phyloP scores from a whole-genome alignment of 1,284 basidiomycete genomes.

The Fomitopsis palustris region DNA sequence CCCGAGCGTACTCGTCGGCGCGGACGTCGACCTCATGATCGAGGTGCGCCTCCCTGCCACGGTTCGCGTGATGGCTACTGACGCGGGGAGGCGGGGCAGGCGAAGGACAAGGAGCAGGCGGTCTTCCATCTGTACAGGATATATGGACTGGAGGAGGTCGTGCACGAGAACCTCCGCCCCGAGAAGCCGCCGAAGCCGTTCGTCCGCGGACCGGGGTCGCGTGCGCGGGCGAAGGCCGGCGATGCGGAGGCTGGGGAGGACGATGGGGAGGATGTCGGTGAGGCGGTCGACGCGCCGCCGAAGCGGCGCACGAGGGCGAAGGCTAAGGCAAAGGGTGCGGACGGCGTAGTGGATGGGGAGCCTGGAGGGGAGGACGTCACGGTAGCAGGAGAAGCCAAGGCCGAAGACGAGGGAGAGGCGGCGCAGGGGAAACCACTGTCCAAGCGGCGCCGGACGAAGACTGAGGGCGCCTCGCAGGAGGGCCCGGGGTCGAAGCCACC shows the following conservation, averaged over 20 bases:
- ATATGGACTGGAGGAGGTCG: conserved; percentile 68
- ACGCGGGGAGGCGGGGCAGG: conserved; percentile 30
- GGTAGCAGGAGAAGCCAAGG: too few species aligned
- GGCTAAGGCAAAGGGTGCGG: background rate
- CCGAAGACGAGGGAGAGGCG: too few species aligned
- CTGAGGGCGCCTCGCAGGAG: too few species aligned
- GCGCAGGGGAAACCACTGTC: too few species aligned
- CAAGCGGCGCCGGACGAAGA: too few species aligned
- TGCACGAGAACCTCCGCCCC: conserved; percentile 43
- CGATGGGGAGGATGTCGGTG: background rate
- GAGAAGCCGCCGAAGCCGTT: conserved; percentile 37
- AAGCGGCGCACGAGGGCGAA: background rate
- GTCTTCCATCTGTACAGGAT: conserved; percentile 83
- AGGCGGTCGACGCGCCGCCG: background rate
- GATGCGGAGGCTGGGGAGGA: conserved; percentile 3
- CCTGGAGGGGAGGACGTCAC: too few species aligned
- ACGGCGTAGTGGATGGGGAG: background rate
- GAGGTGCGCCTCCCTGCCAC: conserved; percentile 43
- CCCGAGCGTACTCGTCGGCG: conserved; percentile 45
- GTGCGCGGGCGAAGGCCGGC: background rate
- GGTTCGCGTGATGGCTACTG: conserved; percentile 5
- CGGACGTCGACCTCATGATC: conserved; percentile 79
- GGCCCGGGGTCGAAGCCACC: background rate
- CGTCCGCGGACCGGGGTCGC: conserved; percentile 29
- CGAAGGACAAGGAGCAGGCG: conserved; percentile 91